Base-by-base conservation (phyloP, 2,329 filamentous ascomycete species). In the Sporothrix humicola region DNA sequence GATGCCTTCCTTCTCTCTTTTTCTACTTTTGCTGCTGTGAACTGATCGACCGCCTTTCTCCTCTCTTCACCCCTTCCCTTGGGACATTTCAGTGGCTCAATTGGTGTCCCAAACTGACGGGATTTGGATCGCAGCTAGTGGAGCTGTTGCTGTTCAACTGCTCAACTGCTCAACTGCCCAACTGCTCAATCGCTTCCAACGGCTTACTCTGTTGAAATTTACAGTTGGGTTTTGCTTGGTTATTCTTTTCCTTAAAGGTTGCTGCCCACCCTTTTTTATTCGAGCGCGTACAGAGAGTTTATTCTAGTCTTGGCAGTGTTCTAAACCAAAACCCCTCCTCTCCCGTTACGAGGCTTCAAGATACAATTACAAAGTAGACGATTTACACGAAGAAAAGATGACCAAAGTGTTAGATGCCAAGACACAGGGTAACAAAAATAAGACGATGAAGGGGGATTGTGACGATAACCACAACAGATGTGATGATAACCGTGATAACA, bases 41-140 rank as follows among this genome's bases (percentile, higher is more conserved):
- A 44, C 15, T 17, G 31, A 63, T 63, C 23, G 3, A 17, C 17
- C 37, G n/a, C 26, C 61, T 15, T 4, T 65, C 37, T 65, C 37
- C 61, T n/a, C 42, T 65, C 20, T 17, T 65, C 37, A 2, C 46
- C 20, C 42, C 17, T 46, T 8, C 48, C 37, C 26, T 46, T 23
- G 20, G 31, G 31, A 37, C 31, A 37, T 46, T 13, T 13, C 42
- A 66, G 42, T 66, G n/a, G 61, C 44, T 20, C 44, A 44, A 48
- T 48, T n/a, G 20, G 65, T 12, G 48, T 52, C 23, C 65, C 65
- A 54, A 20, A 42, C 23, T 52, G 65, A 52, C 65, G 65, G 46
- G 23, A 37, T 52, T 52, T 31, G 31, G 63, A 46, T 23, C 26
- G 9, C 54, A 23, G 20, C 54, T 56, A 23, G 54, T 26, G 20